Conservation (phyloP, 805 yeast genomes). For the Wickerhamomyces xylosicus region DNA sequence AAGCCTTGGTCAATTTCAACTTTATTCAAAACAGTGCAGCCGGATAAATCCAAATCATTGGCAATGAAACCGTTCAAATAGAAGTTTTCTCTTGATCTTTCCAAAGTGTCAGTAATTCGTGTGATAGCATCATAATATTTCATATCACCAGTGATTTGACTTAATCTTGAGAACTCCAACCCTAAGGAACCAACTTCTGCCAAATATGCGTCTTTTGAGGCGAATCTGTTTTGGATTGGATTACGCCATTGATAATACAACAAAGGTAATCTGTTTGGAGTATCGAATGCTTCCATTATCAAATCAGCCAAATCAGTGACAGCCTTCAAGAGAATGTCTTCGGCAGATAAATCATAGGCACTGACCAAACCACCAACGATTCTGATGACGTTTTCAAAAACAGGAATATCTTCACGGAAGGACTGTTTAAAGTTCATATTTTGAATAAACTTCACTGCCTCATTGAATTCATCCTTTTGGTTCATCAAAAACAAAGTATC, state of each 20-base stretch:
- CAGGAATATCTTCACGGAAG: constrained; percentile 31
- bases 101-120: constrained; percentile 29
- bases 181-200: constrained; percentile 41
- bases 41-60: constrained; percentile 36
- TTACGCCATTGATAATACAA: constrained; percentile 33
- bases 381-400: constrained; percentile 42
- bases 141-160: constrained; percentile 39
- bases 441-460: constrained; percentile 26
- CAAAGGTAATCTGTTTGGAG: constrained; percentile 46
- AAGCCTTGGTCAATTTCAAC: constrained; percentile 22
- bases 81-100: constrained; percentile 23
- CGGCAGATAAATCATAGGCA: constrained; percentile 38
- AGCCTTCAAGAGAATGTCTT: constrained; percentile 23
- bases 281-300: constrained; percentile 44
- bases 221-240: constrained; percentile 24
- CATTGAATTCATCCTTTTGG: constrained; percentile 26
- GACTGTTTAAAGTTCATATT: constrained; percentile 28
- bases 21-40: constrained; percentile 28
- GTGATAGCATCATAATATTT: constrained; percentile 40
- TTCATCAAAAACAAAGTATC: constrained; percentile 42
- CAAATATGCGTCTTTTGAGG: constrained; percentile 24
- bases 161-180: constrained; percentile 40
- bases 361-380: constrained; percentile 43
- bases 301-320: constrained; percentile 39
- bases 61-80: constrained; percentile 35